A percentile compares a stretch with the other conserved stretches of the same genome.
phyloP scores from a whole-genome alignment of 2,329 filamentous ascomycete species.

The Aspergillus fischeri region DNA sequence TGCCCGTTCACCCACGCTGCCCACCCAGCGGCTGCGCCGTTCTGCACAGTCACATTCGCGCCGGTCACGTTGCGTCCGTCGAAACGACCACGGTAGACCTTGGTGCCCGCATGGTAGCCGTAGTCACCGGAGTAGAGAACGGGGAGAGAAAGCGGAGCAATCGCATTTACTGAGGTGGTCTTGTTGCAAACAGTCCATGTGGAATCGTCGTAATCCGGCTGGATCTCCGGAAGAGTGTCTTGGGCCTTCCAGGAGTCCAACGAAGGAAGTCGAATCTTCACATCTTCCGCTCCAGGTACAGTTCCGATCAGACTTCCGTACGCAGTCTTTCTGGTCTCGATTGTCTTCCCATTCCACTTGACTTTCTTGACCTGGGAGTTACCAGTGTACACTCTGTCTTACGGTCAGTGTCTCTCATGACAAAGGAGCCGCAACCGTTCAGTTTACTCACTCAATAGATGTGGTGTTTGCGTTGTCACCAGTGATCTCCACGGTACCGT shows the following conservation, averaged over 20 bases:
- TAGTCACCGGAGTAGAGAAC: constrained; percentile 55
- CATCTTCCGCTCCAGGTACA: constrained; percentile 37
- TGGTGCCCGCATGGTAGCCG: constrained; percentile 50
- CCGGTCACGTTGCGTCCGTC: constrained; percentile 37
- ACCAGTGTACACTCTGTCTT: constrained; percentile 37
- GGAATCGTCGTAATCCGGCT: constrained; percentile 47
- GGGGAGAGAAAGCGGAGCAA: constrained; percentile 48
- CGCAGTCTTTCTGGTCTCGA: constrained; percentile 35
- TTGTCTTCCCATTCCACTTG: constrained; percentile 44
- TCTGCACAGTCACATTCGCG: constrained; percentile 49
- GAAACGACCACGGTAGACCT: constrained; percentile 53
- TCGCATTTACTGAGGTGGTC: constrained; percentile 42
- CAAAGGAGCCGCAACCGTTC: neutral
- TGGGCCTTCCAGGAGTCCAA: constrained; percentile 48
- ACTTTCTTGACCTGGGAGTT: constrained; percentile 37
- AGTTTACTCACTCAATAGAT: constrained; percentile 38
- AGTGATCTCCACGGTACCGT: constrained; percentile 32
- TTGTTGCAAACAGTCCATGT: constrained; percentile 51
- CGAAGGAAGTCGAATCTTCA: constrained; percentile 42
- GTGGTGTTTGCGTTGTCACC: constrained; percentile 42
- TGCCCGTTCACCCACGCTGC: constrained; percentile 52
- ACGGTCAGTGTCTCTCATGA: neutral
- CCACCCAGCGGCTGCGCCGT: constrained; percentile 51
- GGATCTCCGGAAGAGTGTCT: constrained; percentile 49
- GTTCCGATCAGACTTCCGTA: constrained; percentile 45